A percentile compares a stretch with the other conserved stretches of the same genome.
Evolutionary conservation across 768 basidiomycete genomes (phyloP).

Genomic region (Lactarius pseudohatsudake): DNA sequence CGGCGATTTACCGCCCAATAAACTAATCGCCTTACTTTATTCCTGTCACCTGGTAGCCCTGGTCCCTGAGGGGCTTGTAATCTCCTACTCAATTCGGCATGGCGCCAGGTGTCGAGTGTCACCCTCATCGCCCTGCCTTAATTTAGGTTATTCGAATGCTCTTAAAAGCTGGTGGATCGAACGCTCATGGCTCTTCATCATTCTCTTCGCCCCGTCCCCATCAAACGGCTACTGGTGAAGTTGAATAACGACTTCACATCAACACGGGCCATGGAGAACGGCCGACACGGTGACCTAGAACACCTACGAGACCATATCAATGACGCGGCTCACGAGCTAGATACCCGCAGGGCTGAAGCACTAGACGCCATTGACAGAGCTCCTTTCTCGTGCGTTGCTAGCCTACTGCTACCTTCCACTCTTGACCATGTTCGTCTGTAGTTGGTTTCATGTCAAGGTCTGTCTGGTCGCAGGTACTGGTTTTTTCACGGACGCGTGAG

Average conservation of each 20-base stretch:
- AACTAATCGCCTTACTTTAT: neutral
- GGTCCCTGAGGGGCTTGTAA: too few relatives aligned
- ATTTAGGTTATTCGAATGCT: neutral
- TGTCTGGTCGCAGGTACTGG: constrained; percentile 64
- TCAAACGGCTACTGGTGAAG: neutral
- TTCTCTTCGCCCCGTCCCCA: neutral
- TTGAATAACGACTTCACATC: neutral
- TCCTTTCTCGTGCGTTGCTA: constrained; percentile 63
- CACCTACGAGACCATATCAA: neutral
- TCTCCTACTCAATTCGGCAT: too few relatives aligned
- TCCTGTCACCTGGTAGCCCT: neutral
- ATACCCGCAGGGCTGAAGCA: constrained; percentile 74
- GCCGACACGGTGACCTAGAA: neutral
- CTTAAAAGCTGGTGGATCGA: neutral
- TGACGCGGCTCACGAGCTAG: constrained; percentile 39
- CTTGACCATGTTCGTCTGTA: constrained; percentile 18
- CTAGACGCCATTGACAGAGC: constrained; percentile 86
- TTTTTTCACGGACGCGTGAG: constrained; percentile 86
- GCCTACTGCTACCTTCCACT: neutral
- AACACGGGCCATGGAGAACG: neutral
- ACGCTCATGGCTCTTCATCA: neutral
- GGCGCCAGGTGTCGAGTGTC: too few relatives aligned
- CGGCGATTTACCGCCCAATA: neutral
- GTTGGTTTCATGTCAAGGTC: constrained; percentile 52
- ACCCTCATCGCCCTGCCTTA: too few relatives aligned